A percentile compares a stretch with the other conserved stretches of the same genome.
These are phyloP conservation scores for Bolboschoenoplectus hybrid DNA, from an alignment of 202 grass and related monocot species.

Conservation along the genomic window DNA sequence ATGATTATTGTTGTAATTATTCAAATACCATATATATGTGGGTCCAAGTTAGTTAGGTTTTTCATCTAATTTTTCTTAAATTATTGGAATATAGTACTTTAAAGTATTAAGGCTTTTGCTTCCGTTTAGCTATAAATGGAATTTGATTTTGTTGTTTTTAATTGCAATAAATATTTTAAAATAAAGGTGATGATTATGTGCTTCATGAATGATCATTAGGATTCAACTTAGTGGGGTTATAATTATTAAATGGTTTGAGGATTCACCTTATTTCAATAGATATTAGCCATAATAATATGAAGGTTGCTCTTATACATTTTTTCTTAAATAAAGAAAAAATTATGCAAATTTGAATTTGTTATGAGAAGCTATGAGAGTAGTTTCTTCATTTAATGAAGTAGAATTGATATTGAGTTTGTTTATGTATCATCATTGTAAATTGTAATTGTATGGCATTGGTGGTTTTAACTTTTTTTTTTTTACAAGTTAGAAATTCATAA, in stretches of 20 bases:
- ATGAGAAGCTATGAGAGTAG: background rate
- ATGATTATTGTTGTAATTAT: background rate
- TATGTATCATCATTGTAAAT: background rate
- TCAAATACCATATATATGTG: background rate
- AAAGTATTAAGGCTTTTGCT: background rate
- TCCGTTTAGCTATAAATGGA: background rate
- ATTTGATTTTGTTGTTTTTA: background rate
- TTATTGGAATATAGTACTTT: background rate
- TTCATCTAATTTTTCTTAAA: constrained; percentile 12
- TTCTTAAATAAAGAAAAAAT: background rate
- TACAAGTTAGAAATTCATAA: background rate
- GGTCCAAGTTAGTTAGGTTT: constrained; percentile 11
- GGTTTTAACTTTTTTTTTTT: background rate
- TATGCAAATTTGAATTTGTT: background rate
- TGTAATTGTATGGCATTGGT: background rate
- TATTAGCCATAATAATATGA: background rate
- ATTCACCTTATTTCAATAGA: background rate
- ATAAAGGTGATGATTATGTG: background rate
- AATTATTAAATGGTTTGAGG: background rate
- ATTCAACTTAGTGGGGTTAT: background rate
- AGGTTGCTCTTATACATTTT: background rate
- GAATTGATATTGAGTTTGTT: background rate
- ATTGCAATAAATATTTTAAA: background rate
- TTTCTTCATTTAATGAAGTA: background rate
- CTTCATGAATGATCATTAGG: background rate